Base-by-base conservation (phyloP, 2,329 filamentous ascomycete species). In the Diaporthe citrichinensis region DNA sequence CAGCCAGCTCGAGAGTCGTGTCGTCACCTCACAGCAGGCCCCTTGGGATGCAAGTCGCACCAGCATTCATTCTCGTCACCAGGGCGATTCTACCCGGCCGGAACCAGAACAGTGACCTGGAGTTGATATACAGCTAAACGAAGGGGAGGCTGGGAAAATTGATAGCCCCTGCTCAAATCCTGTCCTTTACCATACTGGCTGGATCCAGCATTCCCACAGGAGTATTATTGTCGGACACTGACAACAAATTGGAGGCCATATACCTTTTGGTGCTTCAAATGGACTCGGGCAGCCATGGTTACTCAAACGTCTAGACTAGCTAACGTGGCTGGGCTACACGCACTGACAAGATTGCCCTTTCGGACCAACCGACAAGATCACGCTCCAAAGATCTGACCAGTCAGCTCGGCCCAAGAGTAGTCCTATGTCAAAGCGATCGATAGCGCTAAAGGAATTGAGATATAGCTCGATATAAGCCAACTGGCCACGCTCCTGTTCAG, bases 401-500 rank as follows among this genome's bases (percentile, higher is more conserved):
- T n/a, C 17, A 59, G 57, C 15, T 39, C 57, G 57, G 57, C 57
- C 10, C 57, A 20, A 59, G 57, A 36, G 57, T 59, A 59, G 57
- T 59, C 20, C 31, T 59, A 31, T 59, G 57, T 59, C 57, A 59
- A 59, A 59, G 57, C 57, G 31, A 59, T 59, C 57, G 34, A n/a
- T n/a, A 20, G 57, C 31, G 57, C 17, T 39, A 7, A n/a, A 36
- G 20, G 8, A n/a, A n/a, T 10, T 14, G 57, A 39, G 6, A 39
- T 17, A 59, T 59, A n/a, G 20, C 31, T 59, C 57, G 57, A 59
- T 59, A 59, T 59, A 36, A 59, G 57, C 57, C 57, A 59, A 59
- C 57, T 59, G 23, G 31, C 31, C 31, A 59, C 57, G 20, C 12
- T 59, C 57, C 20, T 23, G n/a, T 59, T 14, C 57, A 12, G 23